Conservation (phyloP, 2,329 filamentous ascomycete species). For the Xylariales sp. region DNA sequence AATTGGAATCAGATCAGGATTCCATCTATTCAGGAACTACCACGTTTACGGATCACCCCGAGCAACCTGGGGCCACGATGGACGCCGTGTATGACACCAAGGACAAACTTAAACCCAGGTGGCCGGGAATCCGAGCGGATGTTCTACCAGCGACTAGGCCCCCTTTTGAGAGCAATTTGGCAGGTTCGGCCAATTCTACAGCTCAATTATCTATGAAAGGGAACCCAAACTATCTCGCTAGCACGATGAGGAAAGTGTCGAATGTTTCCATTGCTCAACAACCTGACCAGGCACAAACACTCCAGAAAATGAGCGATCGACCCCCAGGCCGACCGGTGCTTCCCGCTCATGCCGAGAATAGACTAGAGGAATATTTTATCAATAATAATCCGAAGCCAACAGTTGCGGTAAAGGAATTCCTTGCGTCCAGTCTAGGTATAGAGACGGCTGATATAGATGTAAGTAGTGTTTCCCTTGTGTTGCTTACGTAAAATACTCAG, state of each 20-base stretch:
- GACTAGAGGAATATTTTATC: conserved; percentile 66
- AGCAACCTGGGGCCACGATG: conserved; percentile 31
- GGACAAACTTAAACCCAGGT: conserved; percentile 21
- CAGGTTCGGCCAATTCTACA: background rate
- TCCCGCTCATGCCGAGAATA: conserved; percentile 60
- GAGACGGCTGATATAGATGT: conserved; percentile 63
- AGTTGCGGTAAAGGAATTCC: conserved; percentile 62
- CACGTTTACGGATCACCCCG: conserved; percentile 38
- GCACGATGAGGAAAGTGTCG: background rate
- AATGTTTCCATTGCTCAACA: conserved; percentile 10
- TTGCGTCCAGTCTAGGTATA: conserved; percentile 66
- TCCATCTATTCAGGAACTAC: conserved; percentile 49
- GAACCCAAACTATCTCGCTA: background rate
- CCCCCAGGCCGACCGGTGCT: conserved; percentile 60
- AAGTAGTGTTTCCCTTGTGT: conserved; percentile 37
- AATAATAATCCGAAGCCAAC: conserved; percentile 58
- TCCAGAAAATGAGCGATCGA: conserved; percentile 52
- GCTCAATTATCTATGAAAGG: conserved; percentile 9
- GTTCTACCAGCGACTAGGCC: conserved; percentile 5
- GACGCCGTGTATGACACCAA: conserved; percentile 37
- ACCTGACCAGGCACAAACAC: conserved; percentile 44
- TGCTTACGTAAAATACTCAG: conserved; percentile 34
- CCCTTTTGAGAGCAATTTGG: conserved; percentile 9
- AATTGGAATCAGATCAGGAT: conserved; percentile 43
- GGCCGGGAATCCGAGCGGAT: conserved; percentile 18